A percentile compares a stretch with the other conserved stretches of the same genome.
Evolutionary conservation across 257 asterid genomes (phyloP).

Genomic region (Ophiorrhiza pumila): DNA sequence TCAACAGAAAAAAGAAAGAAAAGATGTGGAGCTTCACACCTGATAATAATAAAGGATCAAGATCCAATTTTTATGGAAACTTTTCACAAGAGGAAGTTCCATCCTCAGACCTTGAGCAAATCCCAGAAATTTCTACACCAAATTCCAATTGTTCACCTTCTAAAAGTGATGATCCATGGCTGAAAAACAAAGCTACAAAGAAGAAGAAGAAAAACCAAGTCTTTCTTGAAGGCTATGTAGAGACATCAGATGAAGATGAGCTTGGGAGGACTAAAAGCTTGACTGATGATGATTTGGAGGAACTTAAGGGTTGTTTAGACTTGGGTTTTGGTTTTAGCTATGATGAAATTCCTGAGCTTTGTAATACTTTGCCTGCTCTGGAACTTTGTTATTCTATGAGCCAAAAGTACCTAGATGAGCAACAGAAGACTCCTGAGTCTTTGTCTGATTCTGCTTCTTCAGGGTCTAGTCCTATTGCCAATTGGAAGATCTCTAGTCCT

Average conservation of each 20-base stretch:
- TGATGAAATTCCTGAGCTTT: slow-evolving; percentile 47
- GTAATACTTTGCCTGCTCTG: slow-evolving; percentile 46
- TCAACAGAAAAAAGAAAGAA: neutral
- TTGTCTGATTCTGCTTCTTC: slow-evolving; percentile 32
- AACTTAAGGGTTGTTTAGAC: slow-evolving; percentile 45
- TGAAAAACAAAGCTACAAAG: slow-evolving; percentile 14
- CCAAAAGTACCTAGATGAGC: slow-evolving; percentile 42
- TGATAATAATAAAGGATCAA: slow-evolving; percentile 12
- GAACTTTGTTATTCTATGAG: slow-evolving; percentile 48
- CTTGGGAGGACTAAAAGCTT: slow-evolving; percentile 42
- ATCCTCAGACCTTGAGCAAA: slow-evolving; percentile 7
- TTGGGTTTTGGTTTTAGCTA: slow-evolving; percentile 47
- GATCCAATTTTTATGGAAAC: slow-evolving; percentile 22
- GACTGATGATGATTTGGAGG: slow-evolving; percentile 42
- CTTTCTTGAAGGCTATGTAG: slow-evolving; percentile 38
- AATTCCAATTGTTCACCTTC: slow-evolving; percentile 8
- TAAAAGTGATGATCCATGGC: slow-evolving; percentile 18
- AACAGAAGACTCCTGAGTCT: slow-evolving; percentile 25
- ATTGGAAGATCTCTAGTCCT: slow-evolving; percentile 49
- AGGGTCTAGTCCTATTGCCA: slow-evolving; percentile 33
- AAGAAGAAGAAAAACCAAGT: slow-evolving; percentile 27
- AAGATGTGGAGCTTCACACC: slow-evolving; percentile 6
- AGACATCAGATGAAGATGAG: slow-evolving; percentile 37
- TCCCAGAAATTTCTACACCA: slow-evolving; percentile 1
- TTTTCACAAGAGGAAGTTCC: slow-evolving; percentile 14